Base-by-base conservation (phyloP, 208 protist species). In the Crithidia expoeki region DNA sequence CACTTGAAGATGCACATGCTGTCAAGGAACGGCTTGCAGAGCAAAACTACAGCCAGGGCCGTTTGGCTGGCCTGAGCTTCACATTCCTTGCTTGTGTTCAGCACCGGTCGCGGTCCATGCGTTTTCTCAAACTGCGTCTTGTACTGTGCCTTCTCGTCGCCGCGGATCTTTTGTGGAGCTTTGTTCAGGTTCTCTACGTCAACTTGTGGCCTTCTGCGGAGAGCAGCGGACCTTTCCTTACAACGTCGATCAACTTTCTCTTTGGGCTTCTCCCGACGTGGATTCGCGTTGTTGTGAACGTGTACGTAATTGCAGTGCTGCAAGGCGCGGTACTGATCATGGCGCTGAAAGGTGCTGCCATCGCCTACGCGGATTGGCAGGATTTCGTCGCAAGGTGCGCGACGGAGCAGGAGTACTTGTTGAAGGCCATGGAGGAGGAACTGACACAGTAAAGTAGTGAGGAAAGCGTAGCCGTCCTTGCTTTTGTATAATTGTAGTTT, bases 91-190 rank as follows among this genome's bases (percentile, higher is more conserved):
- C 56, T 17, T 71, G 51, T 23, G 46, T 17, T 1, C 60, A 60
- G 28, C 73, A 80, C 49, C 74, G 68, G n/a, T 47, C 74, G 30
- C 50, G 60, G 19, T 32, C 51, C 11, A 49, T 74, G 27, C 73
- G 65, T 36, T 74, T 83, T 36, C 47, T 83, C 27, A 79, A 76
- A 53, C 33, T 83, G 28, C 76, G 76, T 0, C 61, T 75, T 5
- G 58, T 74, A 9, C 66, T 81, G 32, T 81, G 76, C 51, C 44
- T 81, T n/a, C 38, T 67, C 23, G 72, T 77, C 21, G 64, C 72
- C 5, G 30, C 58, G n/a, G 57, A 72, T 30, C 46, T 77, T 16
- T 34, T 72, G 50, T 71, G 63, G 72, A 68, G 33, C 33, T 19
- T 77, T 47, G 65, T 34, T 46, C 58, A 51, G 33, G 46, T 67